Percentiles rank a stretch among this genome's conserved stretches.
These are phyloP conservation scores for Fistulinella cinereoalba DNA, from an alignment of 1,284 basidiomycete genomes.

Conservation along the genomic window DNA sequence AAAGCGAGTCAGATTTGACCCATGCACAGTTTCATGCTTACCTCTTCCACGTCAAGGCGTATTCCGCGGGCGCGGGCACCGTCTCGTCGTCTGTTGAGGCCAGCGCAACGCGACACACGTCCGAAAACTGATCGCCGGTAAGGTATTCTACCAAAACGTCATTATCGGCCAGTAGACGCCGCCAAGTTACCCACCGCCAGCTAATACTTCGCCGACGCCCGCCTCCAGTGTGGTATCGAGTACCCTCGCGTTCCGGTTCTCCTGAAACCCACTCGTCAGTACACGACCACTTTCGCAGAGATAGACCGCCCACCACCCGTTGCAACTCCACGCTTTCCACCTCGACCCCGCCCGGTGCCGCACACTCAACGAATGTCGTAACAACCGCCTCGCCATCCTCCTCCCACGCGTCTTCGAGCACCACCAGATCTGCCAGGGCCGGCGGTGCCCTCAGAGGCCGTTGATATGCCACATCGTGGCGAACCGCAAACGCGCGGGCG, in stretches of 20 bases:
- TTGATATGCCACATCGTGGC: conserved; percentile 51
- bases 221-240: conserved; percentile 40
- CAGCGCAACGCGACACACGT: conserved; percentile 52
- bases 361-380: conserved; percentile 47
- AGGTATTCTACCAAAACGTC: conserved; percentile 48
- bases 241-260: conserved; percentile 45
- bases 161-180: neutral
- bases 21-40: too few species aligned
- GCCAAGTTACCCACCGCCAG: conserved; percentile 33
- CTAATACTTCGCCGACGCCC: conserved; percentile 39
- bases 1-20: too few species aligned
- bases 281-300: neutral
- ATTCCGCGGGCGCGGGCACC: conserved; percentile 52
- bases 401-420: conserved; percentile 57
- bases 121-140: conserved; percentile 60
- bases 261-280: conserved; percentile 34
- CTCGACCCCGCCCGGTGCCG: conserved; percentile 51
- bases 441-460: conserved; percentile 30
- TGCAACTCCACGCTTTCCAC: conserved; percentile 50
- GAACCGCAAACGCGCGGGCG: conserved; percentile 50
- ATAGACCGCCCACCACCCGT: conserved; percentile 42
- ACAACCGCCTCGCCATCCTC: conserved; percentile 56
- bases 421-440: conserved; percentile 48
- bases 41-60: conserved; percentile 69
- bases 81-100: conserved; percentile 42